Conservation (phyloP, 1,284 basidiomycete species). For the Moesziomyces sp. region DNA sequence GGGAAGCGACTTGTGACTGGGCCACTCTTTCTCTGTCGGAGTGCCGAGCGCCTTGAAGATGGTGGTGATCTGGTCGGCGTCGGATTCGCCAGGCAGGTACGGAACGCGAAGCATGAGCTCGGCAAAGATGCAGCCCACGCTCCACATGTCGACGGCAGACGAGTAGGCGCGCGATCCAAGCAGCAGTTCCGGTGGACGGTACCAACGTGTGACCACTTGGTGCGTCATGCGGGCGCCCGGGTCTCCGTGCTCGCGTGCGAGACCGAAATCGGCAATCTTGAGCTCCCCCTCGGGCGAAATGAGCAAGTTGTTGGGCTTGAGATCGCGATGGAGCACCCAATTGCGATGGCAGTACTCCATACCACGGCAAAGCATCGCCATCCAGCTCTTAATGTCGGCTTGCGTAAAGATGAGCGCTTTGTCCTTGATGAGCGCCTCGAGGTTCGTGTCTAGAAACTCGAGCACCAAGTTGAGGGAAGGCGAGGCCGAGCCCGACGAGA, state of each 20-base stretch:
- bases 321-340: slow-evolving; percentile 91
- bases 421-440: slow-evolving; percentile 97
- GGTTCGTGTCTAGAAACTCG: slow-evolving; percentile 95
- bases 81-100: slow-evolving; percentile 90
- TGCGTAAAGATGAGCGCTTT: slow-evolving; percentile 88
- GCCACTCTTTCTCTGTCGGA: slow-evolving; percentile 96
- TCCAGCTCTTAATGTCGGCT: slow-evolving; percentile 98
- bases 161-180: slow-evolving; percentile 89
- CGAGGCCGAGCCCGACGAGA: slow-evolving; percentile 82
- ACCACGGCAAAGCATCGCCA: slow-evolving; percentile 96
- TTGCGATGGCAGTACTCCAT: slow-evolving; percentile 97
- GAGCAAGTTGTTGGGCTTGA: slow-evolving; percentile 98
- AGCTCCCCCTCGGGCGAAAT: slow-evolving; percentile 89
- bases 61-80: slow-evolving; percentile 94
- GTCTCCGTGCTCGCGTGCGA: slow-evolving; percentile 93
- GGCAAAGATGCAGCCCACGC: slow-evolving; percentile 93
- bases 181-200: slow-evolving; percentile 91
- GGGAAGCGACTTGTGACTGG: slow-evolving; percentile 76
- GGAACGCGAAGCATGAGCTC: slow-evolving; percentile 94
- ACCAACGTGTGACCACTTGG: slow-evolving; percentile 98
- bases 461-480: slow-evolving; percentile 93
- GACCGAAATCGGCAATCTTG: slow-evolving; percentile 98
- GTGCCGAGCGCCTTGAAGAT: slow-evolving; percentile 94
- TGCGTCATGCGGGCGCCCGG: slow-evolving; percentile 95
- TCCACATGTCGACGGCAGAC: slow-evolving; percentile 91